phyloP scores from a whole-genome alignment of 305 asterid genomes.

The Salvia sclarea region DNA sequence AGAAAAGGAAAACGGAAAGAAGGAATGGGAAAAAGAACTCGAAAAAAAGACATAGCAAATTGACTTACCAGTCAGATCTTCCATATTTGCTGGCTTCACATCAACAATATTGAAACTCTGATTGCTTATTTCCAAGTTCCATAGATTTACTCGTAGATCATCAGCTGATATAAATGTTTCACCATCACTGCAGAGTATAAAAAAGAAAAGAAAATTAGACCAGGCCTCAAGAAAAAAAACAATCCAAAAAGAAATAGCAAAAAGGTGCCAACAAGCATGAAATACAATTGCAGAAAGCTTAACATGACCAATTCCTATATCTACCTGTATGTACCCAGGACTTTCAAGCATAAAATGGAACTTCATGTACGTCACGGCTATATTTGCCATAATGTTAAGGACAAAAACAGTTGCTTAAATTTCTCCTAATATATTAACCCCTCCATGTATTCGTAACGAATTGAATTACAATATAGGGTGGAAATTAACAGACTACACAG shows the following conservation, averaged over 20 bases:
- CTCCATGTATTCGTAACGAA: conserved; percentile 4
- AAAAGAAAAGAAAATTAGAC: conserved; percentile 9
- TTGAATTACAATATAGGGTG: conserved; percentile 17
- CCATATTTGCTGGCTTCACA: conserved; percentile 97
- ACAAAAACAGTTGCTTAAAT: conserved; percentile 14
- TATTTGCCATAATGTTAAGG: background rate
- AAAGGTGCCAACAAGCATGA: conserved; percentile 19
- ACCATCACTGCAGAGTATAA: conserved; percentile 71
- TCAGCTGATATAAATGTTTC: conserved; percentile 99
- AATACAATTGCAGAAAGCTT: conserved; percentile 15
- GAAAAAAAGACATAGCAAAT: conserved; percentile 13
- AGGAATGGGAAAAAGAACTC: background rate
- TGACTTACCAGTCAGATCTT: conserved; percentile 86
- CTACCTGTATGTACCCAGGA: conserved; percentile 9
- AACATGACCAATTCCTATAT: conserved; percentile 28
- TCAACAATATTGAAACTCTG: conserved; percentile 98
- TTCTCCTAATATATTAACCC: conserved; percentile 23
- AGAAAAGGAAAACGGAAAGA: background rate
- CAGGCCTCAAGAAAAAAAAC: conserved; percentile 17
- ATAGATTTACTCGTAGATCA: conserved; percentile 94
- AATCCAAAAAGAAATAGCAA: conserved; percentile 13
- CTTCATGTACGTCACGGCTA: conserved; percentile 13
- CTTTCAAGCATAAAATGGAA: conserved; percentile 11
- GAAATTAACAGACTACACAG: background rate
- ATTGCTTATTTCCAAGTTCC: conserved; percentile 98